A percentile compares a stretch with the other conserved stretches of the same genome.
Evolutionary conservation across 371 early-diverging fungal genomes (phyloP).

Genomic region (Rhizopus sp.): DNA sequence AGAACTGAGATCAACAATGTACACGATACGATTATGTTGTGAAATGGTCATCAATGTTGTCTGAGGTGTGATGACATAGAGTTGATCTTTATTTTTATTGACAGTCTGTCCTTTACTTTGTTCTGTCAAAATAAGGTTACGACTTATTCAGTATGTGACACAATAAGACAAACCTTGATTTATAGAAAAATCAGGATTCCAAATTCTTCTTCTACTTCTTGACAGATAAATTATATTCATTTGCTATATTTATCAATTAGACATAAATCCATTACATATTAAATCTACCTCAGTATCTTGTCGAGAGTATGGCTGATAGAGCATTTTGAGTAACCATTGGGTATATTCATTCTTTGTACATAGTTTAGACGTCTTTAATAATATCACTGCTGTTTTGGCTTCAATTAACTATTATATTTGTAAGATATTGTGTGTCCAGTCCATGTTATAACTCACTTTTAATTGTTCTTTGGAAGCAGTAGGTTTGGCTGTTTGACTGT

Average conservation of each 20-base stretch:
- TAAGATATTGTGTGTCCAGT: too few species aligned
- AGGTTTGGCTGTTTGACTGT: too few species aligned
- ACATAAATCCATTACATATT: neutral
- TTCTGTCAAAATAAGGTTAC: slow-evolving; percentile 6
- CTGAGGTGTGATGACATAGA: slow-evolving; percentile 61
- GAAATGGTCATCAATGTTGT: slow-evolving; percentile 65
- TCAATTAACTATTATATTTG: slow-evolving; percentile 33
- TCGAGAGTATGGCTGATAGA: slow-evolving; percentile 42
- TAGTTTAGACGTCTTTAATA: slow-evolving; percentile 37
- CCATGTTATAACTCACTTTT: too few species aligned
- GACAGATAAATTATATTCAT: slow-evolving; percentile 44
- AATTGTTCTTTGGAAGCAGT: too few species aligned
- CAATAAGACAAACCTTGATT: slow-evolving; percentile 21
- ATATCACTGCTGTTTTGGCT: slow-evolving; percentile 44
- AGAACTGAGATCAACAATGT: slow-evolving; percentile 77
- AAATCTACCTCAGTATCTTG: slow-evolving; percentile 38
- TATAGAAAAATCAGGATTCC: slow-evolving; percentile 36
- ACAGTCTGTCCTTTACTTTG: slow-evolving; percentile 1
- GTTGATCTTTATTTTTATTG: slow-evolving; percentile 21
- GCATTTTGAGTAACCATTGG: slow-evolving; percentile 45
- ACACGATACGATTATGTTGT: slow-evolving; percentile 66
- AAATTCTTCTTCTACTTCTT: slow-evolving; percentile 37
- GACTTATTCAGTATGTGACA: slow-evolving; percentile 1
- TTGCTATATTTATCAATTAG: slow-evolving; percentile 11
- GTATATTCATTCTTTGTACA: slow-evolving; percentile 50